Conservation (phyloP, 495 filamentous ascomycete species). For the Physcia stellaris region DNA sequence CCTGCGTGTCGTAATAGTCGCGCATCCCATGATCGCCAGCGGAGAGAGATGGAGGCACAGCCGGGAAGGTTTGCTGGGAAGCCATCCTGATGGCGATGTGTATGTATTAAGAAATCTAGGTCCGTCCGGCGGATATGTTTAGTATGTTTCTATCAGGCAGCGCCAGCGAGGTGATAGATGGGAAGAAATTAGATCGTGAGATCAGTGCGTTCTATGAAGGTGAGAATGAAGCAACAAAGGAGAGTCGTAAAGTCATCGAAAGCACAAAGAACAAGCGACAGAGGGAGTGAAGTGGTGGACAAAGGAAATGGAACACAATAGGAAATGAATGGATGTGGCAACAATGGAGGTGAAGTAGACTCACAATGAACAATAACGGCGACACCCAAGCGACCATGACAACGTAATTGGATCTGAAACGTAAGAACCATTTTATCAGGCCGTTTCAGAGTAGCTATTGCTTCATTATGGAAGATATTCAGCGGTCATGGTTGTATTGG, state of each 20-base stretch:
- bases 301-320: conserved; percentile 12
- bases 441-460: too few species aligned
- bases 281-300: conserved; percentile 2
- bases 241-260: conserved; percentile 19
- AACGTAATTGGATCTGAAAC: too few species aligned
- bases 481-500: too few species aligned
- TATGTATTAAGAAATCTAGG: conserved; percentile 10
- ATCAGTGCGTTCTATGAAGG: conserved; percentile 8
- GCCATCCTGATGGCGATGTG: conserved; percentile 18
- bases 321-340: conserved; percentile 7
- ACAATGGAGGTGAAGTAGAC: too few species aligned
- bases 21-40: conserved; percentile 42
- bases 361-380: too few species aligned
- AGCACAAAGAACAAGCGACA: conserved; percentile 5
- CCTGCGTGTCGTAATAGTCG: conserved; percentile 33
- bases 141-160: conserved; percentile 12
- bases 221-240: conserved; percentile 12
- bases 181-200: conserved; percentile 4
- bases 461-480: too few species aligned
- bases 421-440: too few species aligned
- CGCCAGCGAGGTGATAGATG: conserved; percentile 3
- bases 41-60: conserved; percentile 35
- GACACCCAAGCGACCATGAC: too few species aligned
- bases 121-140: conserved; percentile 22
- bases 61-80: conserved; percentile 20